Base-by-base conservation (phyloP, 768 basidiomycete species). In the Pholiota conissans region DNA sequence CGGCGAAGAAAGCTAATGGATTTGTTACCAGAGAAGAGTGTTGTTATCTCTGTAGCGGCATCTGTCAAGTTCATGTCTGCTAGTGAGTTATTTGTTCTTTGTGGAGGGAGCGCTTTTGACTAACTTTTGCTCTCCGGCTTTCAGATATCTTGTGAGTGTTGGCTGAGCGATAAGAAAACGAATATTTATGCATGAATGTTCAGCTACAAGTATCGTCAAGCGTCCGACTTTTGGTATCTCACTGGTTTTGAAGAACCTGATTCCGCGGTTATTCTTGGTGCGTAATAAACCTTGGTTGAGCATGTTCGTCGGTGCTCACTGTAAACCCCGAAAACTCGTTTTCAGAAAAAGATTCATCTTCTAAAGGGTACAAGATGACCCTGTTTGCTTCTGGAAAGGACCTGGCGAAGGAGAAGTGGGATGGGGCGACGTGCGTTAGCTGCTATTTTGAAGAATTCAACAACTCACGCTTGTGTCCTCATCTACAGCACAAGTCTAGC, bases 241-340 rank as follows among this genome's bases (percentile, higher is more conserved):
- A 97, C 97, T 0, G 97, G 97, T 10, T 97, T 97, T 65, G 85
- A 93, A 56, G 96, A 98, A 68, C 92, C 95, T 1, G 90, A 96
- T 55, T 84, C 96, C 16, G 95, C 92, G 0, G 76, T 98, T 40
- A 79, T 98, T 35, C 79, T 99, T 46, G 86, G 93, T 91, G 49
- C 34, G 78, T 58, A 29, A 3, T 22, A 22, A 22, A 5, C 20
- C 55, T 40, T 16, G 20, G 51, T 28, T 51, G 30, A 22, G 27
- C 26, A 50, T 11, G 26, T 16, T 34, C 29, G 30, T 51, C 35
- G 27, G 26, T 52, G 35, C 54, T 46, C 29, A 53, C 34, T 9
- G 34, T 35, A 58, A 54, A 58, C 59, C 20, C 18, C 16, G 37
- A 14, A 13, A 55, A 5, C 64, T 30, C 16, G 10, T 18, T 24